phyloP scores from a whole-genome alignment of 306 rosid species.

The Parietaria judaica region DNA sequence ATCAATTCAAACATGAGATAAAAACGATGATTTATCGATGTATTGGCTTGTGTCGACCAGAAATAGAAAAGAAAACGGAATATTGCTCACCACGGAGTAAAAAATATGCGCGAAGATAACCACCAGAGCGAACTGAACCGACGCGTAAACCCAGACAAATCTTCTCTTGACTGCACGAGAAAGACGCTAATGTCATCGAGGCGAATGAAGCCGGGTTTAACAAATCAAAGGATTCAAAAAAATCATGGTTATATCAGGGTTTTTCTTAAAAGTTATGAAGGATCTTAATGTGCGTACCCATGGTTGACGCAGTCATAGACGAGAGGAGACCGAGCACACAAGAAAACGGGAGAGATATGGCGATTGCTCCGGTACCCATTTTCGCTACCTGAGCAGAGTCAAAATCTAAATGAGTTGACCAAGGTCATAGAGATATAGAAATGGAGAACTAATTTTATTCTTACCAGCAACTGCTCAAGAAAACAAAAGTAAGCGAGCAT shows the following conservation, averaged over 20 bases:
- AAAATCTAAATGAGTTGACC: background rate
- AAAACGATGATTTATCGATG: background rate
- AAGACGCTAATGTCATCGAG: conserved; percentile 14
- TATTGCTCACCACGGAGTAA: conserved; percentile 68
- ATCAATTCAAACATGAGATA: background rate
- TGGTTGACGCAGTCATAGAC: conserved; percentile 79
- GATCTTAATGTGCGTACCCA: conserved; percentile 56
- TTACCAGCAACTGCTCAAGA: conserved; percentile 92
- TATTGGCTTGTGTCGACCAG: conserved; percentile 6
- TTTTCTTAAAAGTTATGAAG: conserved; percentile 2
- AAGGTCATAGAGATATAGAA: conserved; percentile 13
- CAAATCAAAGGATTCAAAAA: background rate
- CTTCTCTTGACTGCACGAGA: conserved; percentile 55
- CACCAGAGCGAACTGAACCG: conserved; percentile 69
- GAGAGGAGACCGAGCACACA: conserved; percentile 89
- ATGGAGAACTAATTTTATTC: conserved; percentile 15
- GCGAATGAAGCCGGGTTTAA: background rate
- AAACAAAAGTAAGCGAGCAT: conserved; percentile 96
- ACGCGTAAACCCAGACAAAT: conserved; percentile 81
- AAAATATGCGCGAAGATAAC: conserved; percentile 81
- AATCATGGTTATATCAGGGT: background rate
- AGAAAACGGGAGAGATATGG: conserved; percentile 87
- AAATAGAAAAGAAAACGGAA: conserved; percentile 5
- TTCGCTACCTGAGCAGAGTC: conserved; percentile 51
- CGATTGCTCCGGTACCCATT: conserved; percentile 75